These are phyloP conservation scores for Cinnamomum chago DNA, from an alignment of 164 flowering plant species.

Conservation along the genomic window DNA sequence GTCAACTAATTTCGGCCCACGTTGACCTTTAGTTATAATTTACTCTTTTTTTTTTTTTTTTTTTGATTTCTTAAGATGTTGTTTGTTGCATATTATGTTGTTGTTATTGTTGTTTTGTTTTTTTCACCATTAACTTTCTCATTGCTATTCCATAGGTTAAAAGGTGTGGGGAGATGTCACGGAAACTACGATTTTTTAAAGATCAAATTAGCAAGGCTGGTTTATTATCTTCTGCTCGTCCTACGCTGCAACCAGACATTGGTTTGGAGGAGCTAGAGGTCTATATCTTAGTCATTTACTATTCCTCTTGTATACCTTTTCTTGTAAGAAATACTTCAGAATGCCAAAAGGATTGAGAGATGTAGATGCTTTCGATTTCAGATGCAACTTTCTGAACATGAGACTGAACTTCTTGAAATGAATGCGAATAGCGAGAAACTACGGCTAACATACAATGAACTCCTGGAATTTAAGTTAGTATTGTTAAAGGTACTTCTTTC, in stretches of 20 bases:
- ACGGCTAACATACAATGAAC: slow-evolving; percentile 73
- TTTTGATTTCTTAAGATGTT: too few relatives aligned
- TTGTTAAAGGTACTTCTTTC: slow-evolving; percentile 64
- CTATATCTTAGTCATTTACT: slow-evolving; percentile 8
- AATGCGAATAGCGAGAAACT: slow-evolving; percentile 83
- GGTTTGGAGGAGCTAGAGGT: slow-evolving; percentile 92
- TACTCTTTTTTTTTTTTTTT: too few relatives aligned
- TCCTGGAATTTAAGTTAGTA: slow-evolving; percentile 90
- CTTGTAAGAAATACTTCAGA: not conserved
- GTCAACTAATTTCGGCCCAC: not conserved
- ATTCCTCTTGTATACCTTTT: slow-evolving; percentile 2
- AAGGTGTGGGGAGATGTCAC: slow-evolving; percentile 94
- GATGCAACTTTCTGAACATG: slow-evolving; percentile 87
- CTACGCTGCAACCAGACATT: slow-evolving; percentile 51
- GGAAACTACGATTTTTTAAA: slow-evolving; percentile 78
- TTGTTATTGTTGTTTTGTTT: not conserved
- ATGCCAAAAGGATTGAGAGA: slow-evolving; percentile 1
- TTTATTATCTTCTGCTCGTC: slow-evolving; percentile 42
- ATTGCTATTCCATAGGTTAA: slow-evolving; percentile 61
- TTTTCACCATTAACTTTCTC: slow-evolving; percentile 9
- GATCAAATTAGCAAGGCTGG: slow-evolving; percentile 93
- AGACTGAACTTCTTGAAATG: slow-evolving; percentile 85
- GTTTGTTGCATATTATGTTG: too few relatives aligned
- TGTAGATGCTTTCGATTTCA: slow-evolving; percentile 28
- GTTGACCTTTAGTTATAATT: too few relatives aligned